A percentile compares a stretch with the other conserved stretches of the same genome.
phyloP scores from a whole-genome alignment of 352 stramenopile genomes.

The Plasmopara halstedii region DNA sequence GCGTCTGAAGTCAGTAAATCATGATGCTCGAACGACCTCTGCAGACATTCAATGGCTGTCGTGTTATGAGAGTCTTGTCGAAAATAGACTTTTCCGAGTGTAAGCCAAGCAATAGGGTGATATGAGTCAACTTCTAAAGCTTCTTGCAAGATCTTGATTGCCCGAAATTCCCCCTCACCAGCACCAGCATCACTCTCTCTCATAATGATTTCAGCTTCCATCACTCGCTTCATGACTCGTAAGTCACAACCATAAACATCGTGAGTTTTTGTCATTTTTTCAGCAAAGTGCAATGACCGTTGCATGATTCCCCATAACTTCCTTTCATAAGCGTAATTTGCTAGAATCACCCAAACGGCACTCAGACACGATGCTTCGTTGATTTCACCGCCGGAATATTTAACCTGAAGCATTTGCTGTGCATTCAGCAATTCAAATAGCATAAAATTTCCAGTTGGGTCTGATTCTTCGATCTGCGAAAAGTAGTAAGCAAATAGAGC shows the following conservation, averaged over 20 bases:
- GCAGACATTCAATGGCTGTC: constrained; percentile 42
- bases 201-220: constrained; percentile 38
- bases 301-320: constrained; percentile 31
- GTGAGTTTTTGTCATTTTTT: constrained; percentile 21
- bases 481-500: constrained; percentile 59
- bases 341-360: constrained; percentile 58
- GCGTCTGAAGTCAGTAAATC: constrained; percentile 21
- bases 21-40: constrained; percentile 34
- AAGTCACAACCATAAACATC: constrained; percentile 40
- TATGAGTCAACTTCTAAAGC: constrained; percentile 50
- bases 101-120: constrained; percentile 49
- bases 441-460: constrained; percentile 51
- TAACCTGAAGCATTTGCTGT: constrained; percentile 26
- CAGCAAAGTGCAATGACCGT: constrained; percentile 28
- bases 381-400: constrained; percentile 1
- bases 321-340: constrained; percentile 34
- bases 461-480: constrained; percentile 25
- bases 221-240: constrained; percentile 39
- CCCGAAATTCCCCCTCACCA: constrained; percentile 4
- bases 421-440: constrained; percentile 64
- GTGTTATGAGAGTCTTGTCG: constrained; percentile 31
- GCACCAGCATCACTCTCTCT: constrained; percentile 12
- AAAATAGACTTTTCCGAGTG: constrained; percentile 40
- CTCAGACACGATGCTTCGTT: constrained; percentile 24
- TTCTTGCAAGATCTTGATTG: constrained; percentile 37